These are phyloP conservation scores for Darksidea phi DNA, from an alignment of 495 filamentous ascomycete species.

Conservation along the genomic window DNA sequence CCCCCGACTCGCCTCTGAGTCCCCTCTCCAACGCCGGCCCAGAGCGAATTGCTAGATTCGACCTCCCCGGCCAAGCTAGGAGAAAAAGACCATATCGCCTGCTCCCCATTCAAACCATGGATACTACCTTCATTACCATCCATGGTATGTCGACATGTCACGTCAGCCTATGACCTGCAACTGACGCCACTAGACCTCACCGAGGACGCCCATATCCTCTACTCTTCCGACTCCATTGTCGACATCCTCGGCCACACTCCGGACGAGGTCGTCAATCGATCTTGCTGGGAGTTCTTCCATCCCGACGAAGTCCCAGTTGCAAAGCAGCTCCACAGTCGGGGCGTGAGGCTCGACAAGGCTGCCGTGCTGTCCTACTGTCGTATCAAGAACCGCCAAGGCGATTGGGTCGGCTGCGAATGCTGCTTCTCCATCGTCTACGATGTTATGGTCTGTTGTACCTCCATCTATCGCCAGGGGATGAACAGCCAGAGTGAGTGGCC, in stretches of 20 bases:
- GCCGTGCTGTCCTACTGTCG: slow-evolving; percentile 79
- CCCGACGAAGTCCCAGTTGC: slow-evolving; percentile 78
- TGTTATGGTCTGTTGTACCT: slow-evolving; percentile 81
- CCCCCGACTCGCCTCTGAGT: slow-evolving; percentile 1
- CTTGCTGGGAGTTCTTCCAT: slow-evolving; percentile 85
- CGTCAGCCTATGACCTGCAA: slow-evolving; percentile 13
- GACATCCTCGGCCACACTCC: slow-evolving; percentile 81
- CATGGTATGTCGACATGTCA: slow-evolving; percentile 60
- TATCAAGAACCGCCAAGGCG: slow-evolving; percentile 65
- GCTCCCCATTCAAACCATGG: slow-evolving; percentile 44
- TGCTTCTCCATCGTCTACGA: slow-evolving; percentile 87
- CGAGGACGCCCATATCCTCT: slow-evolving; percentile 75
- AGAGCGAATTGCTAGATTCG: slow-evolving; percentile 37
- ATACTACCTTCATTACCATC: slow-evolving; percentile 91
- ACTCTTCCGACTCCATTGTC: slow-evolving; percentile 76
- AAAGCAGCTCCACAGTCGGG: slow-evolving; percentile 66
- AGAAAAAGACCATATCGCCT: not conserved
- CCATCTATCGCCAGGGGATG: slow-evolving; percentile 67
- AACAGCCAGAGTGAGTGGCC: slow-evolving; percentile 73
- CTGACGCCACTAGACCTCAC: slow-evolving; percentile 59
- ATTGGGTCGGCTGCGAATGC: slow-evolving; percentile 82
- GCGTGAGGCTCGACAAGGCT: slow-evolving; percentile 78
- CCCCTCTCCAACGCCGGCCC: slow-evolving; percentile 25
- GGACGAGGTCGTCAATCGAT: slow-evolving; percentile 70
- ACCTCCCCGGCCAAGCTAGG: slow-evolving; percentile 3